Evolutionary conservation across 2,329 filamentous ascomycete genomes (phyloP).

Genomic region (Penicillium sp.): DNA sequence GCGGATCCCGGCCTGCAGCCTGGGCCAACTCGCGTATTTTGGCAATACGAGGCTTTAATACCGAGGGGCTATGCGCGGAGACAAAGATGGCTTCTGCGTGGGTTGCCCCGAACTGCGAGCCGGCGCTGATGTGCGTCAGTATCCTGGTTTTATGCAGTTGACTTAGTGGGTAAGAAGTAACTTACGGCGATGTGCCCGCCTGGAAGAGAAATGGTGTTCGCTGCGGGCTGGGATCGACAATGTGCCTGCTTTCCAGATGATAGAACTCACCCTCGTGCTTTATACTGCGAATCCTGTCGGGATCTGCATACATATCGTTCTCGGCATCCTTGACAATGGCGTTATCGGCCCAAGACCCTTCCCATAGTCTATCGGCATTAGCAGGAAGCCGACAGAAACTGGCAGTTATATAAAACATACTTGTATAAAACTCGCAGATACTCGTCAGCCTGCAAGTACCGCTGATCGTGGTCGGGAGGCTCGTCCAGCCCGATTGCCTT

Average conservation of each 20-base stretch:
- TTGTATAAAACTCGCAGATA: conserved; percentile 62
- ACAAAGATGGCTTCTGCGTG: conserved; percentile 62
- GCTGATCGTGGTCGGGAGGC: conserved; percentile 58
- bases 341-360: conserved; percentile 56
- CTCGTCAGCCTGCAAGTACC: conserved; percentile 60
- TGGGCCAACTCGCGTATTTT: conserved; percentile 52
- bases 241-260: conserved; percentile 44
- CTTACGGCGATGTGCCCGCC: conserved; percentile 52
- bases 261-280: conserved; percentile 58
- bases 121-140: conserved; percentile 34
- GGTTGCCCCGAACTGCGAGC: conserved; percentile 53
- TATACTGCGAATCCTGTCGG: conserved; percentile 57
- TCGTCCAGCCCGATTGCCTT: conserved; percentile 59
- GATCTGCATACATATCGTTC: conserved; percentile 56
- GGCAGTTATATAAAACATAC: conserved; percentile 26
- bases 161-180: neutral
- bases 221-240: conserved; percentile 55
- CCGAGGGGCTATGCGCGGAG: conserved; percentile 49
- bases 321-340: conserved; percentile 53
- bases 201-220: conserved; percentile 57
- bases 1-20: conserved; percentile 52
- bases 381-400: neutral
- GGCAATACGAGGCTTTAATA: conserved; percentile 50
- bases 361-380: conserved; percentile 44
- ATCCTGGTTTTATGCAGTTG: neutral